These are phyloP conservation scores for Fusarium subtropicale DNA, from an alignment of 2,329 filamentous ascomycete genomes.

Conservation along the genomic window DNA sequence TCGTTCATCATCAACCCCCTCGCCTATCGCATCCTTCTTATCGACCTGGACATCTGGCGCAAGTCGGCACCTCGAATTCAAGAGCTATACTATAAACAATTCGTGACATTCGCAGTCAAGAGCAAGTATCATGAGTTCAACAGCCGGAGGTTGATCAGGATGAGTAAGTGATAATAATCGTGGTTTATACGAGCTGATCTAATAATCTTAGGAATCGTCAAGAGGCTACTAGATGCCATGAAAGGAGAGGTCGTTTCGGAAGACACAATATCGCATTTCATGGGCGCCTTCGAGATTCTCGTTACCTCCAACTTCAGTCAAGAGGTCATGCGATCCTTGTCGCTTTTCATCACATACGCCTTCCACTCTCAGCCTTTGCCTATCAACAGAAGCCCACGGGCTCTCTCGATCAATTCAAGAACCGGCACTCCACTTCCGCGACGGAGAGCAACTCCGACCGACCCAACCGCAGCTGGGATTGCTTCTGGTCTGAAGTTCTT, in stretches of 20 bases:
- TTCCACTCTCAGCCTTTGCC: slow-evolving; percentile 72
- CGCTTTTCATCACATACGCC: slow-evolving; percentile 92
- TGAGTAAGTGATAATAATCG: slow-evolving; percentile 72
- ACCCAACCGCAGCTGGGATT: slow-evolving; percentile 48
- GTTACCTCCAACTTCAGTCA: slow-evolving; percentile 84
- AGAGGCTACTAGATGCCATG: slow-evolving; percentile 87
- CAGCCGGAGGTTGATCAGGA: slow-evolving; percentile 83
- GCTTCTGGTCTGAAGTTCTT: slow-evolving; percentile 55
- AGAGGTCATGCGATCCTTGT: slow-evolving; percentile 86
- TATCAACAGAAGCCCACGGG: slow-evolving; percentile 63
- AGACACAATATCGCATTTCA: slow-evolving; percentile 79
- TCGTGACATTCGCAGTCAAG: slow-evolving; percentile 85
- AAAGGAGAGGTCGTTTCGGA: slow-evolving; percentile 84
- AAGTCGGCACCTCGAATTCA: slow-evolving; percentile 81
- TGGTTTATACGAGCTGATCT: slow-evolving; percentile 7
- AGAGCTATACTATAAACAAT: slow-evolving; percentile 92
- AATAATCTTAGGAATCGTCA: slow-evolving; percentile 77
- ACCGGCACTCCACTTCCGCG: slow-evolving; percentile 56
- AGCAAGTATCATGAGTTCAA: slow-evolving; percentile 96
- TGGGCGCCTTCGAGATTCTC: slow-evolving; percentile 81
- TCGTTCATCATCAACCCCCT: slow-evolving; percentile 97
- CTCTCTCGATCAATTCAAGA: slow-evolving; percentile 54
- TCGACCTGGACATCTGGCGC: slow-evolving; percentile 95
- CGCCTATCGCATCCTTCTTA: slow-evolving; percentile 89
- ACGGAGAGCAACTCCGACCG: slow-evolving; percentile 53